Evolutionary conservation across 1,139 yeast species (phyloP).

Genomic region (Protomyces inouyei): DNA sequence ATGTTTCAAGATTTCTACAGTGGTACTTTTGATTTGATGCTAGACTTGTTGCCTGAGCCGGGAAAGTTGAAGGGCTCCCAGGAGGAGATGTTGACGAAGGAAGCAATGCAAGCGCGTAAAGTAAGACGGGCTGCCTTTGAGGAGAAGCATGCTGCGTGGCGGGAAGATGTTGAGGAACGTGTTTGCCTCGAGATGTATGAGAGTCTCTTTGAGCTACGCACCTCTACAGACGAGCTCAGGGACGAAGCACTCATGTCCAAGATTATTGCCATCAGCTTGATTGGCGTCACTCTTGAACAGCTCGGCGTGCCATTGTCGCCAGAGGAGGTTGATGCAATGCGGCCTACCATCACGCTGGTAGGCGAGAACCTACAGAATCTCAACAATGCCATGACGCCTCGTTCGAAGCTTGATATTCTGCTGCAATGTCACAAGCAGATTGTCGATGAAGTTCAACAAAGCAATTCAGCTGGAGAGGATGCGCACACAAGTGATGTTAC

Average conservation of each 20-base stretch:
- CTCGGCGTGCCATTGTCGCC: constrained; percentile 19
- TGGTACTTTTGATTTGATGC: constrained; percentile 9
- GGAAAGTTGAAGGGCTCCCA: not conserved
- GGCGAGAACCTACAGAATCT: constrained; percentile 18
- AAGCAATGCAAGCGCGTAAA: constrained; percentile 12
- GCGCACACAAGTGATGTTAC: not conserved
- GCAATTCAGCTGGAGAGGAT: constrained; percentile 10
- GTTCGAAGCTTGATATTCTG: constrained; percentile 27
- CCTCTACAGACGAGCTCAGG: constrained; percentile 27
- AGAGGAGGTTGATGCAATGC: constrained; percentile 14
- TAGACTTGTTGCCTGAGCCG: constrained; percentile 7
- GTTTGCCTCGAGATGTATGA: constrained; percentile 28
- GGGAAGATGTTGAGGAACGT: constrained; percentile 27
- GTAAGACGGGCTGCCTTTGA: not conserved
- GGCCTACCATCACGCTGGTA: constrained; percentile 14
- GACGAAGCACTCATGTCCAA: constrained; percentile 26
- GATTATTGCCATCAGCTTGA: constrained; percentile 18
- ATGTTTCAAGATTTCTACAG: constrained; percentile 24
- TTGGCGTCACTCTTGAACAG: constrained; percentile 23
- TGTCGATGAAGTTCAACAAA: constrained; percentile 24
- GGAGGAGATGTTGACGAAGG: constrained; percentile 9
- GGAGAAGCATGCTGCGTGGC: constrained; percentile 9
- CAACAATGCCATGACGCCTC: constrained; percentile 26
- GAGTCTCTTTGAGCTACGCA: constrained; percentile 26
- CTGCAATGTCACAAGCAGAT: constrained; percentile 27